Conservation (phyloP, 2,329 filamentous ascomycete genomes). For the Beauveria australis region DNA sequence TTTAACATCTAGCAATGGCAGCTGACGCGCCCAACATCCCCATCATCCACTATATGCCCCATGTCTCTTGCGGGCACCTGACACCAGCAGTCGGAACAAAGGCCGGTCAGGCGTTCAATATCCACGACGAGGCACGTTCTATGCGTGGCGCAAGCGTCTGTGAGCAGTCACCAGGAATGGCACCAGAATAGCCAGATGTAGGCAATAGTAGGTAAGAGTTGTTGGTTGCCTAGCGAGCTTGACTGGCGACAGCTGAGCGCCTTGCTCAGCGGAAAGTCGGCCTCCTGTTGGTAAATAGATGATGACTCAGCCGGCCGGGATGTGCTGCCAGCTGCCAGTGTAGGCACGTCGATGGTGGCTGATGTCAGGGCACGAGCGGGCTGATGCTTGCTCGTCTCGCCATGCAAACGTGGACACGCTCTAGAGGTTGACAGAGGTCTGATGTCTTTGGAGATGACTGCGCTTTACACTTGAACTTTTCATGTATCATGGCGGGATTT, state of each 20-base stretch:
- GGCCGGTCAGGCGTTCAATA: not conserved
- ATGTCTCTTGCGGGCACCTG: too few species aligned
- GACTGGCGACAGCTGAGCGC: too few species aligned
- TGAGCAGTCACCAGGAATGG: not conserved
- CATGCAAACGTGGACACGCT: not conserved
- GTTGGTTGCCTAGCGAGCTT: too few species aligned
- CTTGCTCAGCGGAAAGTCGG: too few species aligned
- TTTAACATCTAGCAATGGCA: too few species aligned
- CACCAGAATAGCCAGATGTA: not conserved
- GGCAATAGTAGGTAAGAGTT: not conserved
- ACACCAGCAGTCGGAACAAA: not conserved
- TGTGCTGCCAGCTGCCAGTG: not conserved
- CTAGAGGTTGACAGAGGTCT: not conserved
- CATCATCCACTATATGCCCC: too few species aligned
- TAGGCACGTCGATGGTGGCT: not conserved
- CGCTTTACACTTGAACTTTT: not conserved
- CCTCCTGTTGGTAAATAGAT: too few species aligned
- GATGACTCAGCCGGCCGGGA: too few species aligned
- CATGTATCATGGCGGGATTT: not conserved
- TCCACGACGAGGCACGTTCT: not conserved
- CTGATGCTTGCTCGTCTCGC: not conserved
- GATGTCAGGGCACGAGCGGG: not conserved
- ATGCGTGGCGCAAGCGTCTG: not conserved
- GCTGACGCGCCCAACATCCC: not conserved
- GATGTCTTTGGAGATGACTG: not conserved